Evolutionary conservation across 1,284 basidiomycete genomes (phyloP), one percentile per base, ranked within the genome.

Genomic region (Anthracocystis walkeri): DNA sequence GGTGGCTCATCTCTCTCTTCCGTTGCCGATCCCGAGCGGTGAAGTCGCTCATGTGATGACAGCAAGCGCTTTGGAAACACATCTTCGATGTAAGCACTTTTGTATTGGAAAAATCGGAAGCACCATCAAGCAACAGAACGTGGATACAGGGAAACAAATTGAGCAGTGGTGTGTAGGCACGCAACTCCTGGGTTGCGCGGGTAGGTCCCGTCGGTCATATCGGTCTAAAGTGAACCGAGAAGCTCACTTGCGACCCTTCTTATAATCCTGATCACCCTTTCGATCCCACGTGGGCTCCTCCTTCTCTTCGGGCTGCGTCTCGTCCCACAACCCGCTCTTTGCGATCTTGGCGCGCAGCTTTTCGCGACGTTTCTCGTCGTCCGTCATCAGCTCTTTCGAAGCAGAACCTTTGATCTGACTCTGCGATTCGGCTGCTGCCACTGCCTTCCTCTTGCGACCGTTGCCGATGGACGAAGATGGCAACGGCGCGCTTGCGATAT

Each of bases 301-400:
- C 50, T 62, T 58, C 57, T 82, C 80, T 42, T 82, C 79, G 4
- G 72, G 73, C 59, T 82, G 80, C 16, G 80, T 82, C 64, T 82
- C 80, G 52, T 81, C 78, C 80, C 80, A 82, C 20, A 81, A 31
- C 5, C 73, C 78, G 55, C 70, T 66, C 50, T 60, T 67, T 21
- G 66, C 71, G 33, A 75, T 71, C 48, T 65, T 71, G 48, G 66
- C 62, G 4, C 66, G 44, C 50, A 62, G 52, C 57, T 58, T 66
- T 21, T 70, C 69, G 6, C 65, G 45, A 18, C 56, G 40, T 40
- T 35, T 52, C 58, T 74, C 75, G 25, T 77, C 75, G 31, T 71
- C 64, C 7, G 58, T 65, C 31, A 29, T 18, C 33, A 27, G 23
- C 20, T 33, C 41, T 8, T 42, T 31, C 7, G n/a, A 41, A 18